These are phyloP conservation scores for Pichia kluyveri DNA, from an alignment of 805 yeast genomes.

Conservation along the genomic window DNA sequence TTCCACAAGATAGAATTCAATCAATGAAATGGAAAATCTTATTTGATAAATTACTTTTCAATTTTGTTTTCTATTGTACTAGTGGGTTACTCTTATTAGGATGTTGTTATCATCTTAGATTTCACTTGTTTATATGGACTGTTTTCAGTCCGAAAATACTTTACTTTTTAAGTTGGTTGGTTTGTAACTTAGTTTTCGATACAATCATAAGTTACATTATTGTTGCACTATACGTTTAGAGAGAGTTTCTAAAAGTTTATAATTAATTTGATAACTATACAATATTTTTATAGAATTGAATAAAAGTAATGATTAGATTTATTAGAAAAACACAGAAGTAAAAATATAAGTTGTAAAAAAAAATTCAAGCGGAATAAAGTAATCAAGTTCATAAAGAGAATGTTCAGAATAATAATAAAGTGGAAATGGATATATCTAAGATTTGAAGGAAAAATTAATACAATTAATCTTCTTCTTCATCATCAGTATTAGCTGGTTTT, in stretches of 20 bases:
- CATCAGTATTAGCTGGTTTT: constrained; percentile 87
- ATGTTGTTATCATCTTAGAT: constrained; percentile 68
- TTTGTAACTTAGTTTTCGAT: constrained; percentile 37
- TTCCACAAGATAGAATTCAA: constrained; percentile 6
- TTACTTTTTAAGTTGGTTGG: constrained; percentile 70
- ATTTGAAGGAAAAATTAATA: neutral
- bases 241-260: too few species aligned
- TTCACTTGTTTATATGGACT: constrained; percentile 93
- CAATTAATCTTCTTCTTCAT: constrained; percentile 44
- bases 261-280: neutral
- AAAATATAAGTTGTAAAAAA: neutral
- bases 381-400: neutral
- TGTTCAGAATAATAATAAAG: neutral
- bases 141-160: constrained; percentile 91
- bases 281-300: neutral
- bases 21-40: constrained; percentile 26
- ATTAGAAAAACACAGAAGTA: neutral
- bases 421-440: neutral
- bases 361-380: constrained; percentile 4
- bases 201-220: constrained; percentile 19
- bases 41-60: constrained; percentile 28
- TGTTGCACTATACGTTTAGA: constrained; percentile 11
- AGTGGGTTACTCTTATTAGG: constrained; percentile 49
- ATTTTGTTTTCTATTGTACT: constrained; percentile 48
- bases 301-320: neutral